Percentiles rank a stretch among this genome's conserved stretches.
Evolutionary conservation across 768 basidiomycete species (phyloP).

Genomic region (Tremella yokohamensis): DNA sequence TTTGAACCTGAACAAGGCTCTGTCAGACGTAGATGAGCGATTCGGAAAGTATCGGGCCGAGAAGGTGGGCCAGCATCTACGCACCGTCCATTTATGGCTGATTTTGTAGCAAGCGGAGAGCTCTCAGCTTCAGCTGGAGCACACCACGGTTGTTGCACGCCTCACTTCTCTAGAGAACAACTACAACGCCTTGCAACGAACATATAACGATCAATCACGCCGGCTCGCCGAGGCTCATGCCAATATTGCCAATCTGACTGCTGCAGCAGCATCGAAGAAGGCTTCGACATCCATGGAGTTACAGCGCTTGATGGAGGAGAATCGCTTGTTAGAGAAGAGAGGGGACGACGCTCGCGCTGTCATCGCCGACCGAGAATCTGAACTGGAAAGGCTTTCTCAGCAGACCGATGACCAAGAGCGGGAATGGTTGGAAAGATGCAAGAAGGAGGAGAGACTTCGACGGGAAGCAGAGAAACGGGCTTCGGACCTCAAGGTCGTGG

Average conservation of each 20-base stretch:
- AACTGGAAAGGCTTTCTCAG: constrained; percentile 72
- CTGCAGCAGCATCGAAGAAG: constrained; percentile 79
- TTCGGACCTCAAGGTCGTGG: constrained; percentile 64
- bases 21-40: constrained; percentile 71
- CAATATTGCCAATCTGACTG: constrained; percentile 69
- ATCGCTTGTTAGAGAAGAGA: constrained; percentile 79
- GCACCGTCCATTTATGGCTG: constrained; percentile 29
- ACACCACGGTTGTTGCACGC: constrained; percentile 68
- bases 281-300: constrained; percentile 75
- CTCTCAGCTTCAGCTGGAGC: constrained; percentile 67
- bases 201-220: constrained; percentile 67
- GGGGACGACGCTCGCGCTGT: constrained; percentile 79
- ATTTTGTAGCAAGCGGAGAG: constrained; percentile 58
- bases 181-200: constrained; percentile 68
- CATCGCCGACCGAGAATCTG: constrained; percentile 74
- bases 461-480: constrained; percentile 68
- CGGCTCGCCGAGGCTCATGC: constrained; percentile 74
- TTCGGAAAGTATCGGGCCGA: constrained; percentile 75
- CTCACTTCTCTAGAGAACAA: constrained; percentile 65
- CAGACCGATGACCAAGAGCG: constrained; percentile 67
- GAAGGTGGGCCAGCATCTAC: constrained; percentile 52
- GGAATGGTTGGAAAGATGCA: constrained; percentile 65
- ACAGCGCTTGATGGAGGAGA: constrained; percentile 67
- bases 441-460: constrained; percentile 65
- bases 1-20: constrained; percentile 66